Evolutionary conservation across 257 asterid species (phyloP).

Genomic region (Nicotiana knightiana): DNA sequence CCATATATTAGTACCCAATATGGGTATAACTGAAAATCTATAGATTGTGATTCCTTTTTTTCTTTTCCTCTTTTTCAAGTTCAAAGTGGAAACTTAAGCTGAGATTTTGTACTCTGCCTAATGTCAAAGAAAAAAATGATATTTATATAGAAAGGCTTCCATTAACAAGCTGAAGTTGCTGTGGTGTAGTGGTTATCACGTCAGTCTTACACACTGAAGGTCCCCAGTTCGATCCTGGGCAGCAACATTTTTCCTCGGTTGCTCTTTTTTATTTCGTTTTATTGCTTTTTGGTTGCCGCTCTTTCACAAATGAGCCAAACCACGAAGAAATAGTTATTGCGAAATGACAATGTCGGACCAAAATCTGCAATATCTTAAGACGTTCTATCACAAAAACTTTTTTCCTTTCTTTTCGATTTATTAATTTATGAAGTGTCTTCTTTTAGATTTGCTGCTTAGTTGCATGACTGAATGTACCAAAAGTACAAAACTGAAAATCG

Average conservation of each 20-base stretch:
- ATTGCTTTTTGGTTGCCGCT: background rate
- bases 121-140: no score
- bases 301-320: background rate
- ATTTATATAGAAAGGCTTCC: no score
- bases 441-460: background rate
- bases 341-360: background rate
- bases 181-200: slow-evolving; percentile 61
- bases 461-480: slow-evolving; percentile 3
- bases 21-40: no score
- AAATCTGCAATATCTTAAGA: background rate
- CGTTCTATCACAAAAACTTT: no score
- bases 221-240: slow-evolving; percentile 55
- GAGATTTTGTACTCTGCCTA: no score
- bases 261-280: background rate
- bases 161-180: slow-evolving; percentile 4
- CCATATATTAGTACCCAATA: no score
- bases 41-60: no score
- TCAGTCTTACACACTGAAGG: slow-evolving; percentile 51
- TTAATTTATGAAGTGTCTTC: background rate
- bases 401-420: background rate
- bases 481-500: no score
- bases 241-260: slow-evolving; percentile 16
- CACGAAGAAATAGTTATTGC: background rate
- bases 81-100: no score
- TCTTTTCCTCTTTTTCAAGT: no score